Percentiles rank a stretch among this genome's conserved stretches.
phyloP scores from a whole-genome alignment of 2,329 filamentous ascomycete species.

The Penicillium freii region DNA sequence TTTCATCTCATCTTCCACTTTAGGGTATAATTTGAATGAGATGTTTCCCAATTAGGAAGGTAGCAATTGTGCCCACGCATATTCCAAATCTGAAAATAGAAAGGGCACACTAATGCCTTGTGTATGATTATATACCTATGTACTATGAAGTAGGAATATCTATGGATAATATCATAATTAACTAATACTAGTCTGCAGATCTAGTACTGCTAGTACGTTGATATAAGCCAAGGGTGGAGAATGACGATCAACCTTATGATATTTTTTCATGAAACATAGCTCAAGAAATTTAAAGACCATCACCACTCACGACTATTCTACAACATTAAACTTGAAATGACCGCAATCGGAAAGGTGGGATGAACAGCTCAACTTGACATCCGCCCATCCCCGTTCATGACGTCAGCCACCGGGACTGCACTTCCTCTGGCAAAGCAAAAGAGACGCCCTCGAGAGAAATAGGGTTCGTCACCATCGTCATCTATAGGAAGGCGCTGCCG shows the following conservation, averaged over 20 bases:
- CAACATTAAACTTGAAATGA: not conserved
- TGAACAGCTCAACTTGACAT: not conserved
- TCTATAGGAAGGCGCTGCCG: conserved; percentile 24
- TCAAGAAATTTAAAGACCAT: not conserved
- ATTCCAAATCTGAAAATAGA: too few species aligned
- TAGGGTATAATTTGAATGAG: not conserved
- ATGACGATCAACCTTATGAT: conserved; percentile 10
- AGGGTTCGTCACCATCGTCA: conserved; percentile 22
- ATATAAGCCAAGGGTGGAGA: conserved; percentile 4
- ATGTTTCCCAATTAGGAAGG: conserved; percentile 6
- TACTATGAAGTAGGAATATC: not conserved
- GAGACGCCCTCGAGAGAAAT: conserved; percentile 5
- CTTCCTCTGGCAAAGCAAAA: conserved; percentile 13
- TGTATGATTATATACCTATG: not conserved
- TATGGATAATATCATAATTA: not conserved
- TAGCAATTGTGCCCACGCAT: not conserved
- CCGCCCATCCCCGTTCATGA: conserved; percentile 30
- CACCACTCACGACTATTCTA: not conserved
- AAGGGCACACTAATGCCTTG: not conserved
- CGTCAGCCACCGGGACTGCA: conserved; percentile 26
- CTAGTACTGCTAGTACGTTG: not conserved
- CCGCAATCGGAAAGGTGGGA: conserved; percentile 4
- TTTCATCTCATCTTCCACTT: not conserved
- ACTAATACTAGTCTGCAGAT: not conserved
- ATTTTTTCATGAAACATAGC: not conserved